Percentiles rank a stretch among this genome's conserved stretches.
Conservation (phyloP, 2,329 filamentous ascomycete species). For the Mollisia scopiformis region DNA sequence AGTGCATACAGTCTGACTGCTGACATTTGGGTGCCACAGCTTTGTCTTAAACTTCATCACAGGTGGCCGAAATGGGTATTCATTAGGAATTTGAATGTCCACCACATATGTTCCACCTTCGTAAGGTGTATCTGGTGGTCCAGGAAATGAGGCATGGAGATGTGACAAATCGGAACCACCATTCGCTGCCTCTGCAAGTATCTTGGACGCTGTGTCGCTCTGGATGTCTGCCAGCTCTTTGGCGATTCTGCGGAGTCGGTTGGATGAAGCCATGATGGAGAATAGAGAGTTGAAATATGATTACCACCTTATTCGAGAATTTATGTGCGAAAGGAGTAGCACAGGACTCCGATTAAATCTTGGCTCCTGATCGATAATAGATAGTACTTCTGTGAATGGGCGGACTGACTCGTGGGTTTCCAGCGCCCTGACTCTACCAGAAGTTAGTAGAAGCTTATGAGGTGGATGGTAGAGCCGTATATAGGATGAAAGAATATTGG, state of each 20-base stretch:
- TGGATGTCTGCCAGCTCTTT: constrained; percentile 80
- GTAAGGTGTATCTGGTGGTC: constrained; percentile 91
- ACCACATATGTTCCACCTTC: constrained; percentile 82
- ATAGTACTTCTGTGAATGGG: not conserved
- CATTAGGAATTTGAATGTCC: constrained; percentile 83
- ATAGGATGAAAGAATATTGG: not conserved
- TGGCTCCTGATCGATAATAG: not conserved
- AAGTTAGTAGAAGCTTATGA: not conserved
- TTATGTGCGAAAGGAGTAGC: not conserved
- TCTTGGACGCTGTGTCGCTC: constrained; percentile 75
- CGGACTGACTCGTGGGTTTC: not conserved
- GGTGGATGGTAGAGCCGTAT: not conserved
- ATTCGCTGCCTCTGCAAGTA: constrained; percentile 67
- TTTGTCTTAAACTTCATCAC: constrained; percentile 90
- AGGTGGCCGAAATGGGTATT: constrained; percentile 93
- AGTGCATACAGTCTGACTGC: constrained; percentile 79
- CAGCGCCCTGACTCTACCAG: not conserved
- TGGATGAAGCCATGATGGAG: constrained; percentile 33
- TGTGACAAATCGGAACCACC: constrained; percentile 72
- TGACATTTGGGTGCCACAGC: constrained; percentile 97
- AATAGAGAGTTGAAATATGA: not conserved
- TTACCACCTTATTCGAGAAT: not conserved
- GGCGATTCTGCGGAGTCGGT: constrained; percentile 56
- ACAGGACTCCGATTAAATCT: not conserved
- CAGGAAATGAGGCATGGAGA: constrained; percentile 80